A percentile compares a stretch with the other conserved stretches of the same genome.
Conservation (phyloP, 1,139 yeast species). For the Lodderomyces parapsilosis region DNA sequence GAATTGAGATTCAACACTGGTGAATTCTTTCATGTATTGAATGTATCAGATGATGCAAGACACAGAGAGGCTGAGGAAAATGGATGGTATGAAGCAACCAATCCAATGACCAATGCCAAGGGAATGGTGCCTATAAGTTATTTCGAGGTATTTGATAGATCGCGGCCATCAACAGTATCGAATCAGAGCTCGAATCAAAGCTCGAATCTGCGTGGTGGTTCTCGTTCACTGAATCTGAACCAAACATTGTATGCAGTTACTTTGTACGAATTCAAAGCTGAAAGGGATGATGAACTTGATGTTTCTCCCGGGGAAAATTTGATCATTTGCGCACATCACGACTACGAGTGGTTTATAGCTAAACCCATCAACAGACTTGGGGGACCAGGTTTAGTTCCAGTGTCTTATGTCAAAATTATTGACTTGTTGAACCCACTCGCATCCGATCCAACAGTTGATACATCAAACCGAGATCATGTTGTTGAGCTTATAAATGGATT, state of each 20-base stretch:
- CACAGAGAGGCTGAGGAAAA: constrained; percentile 30
- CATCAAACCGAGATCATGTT: constrained; percentile 26
- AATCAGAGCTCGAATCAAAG: background rate
- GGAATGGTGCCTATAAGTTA: constrained; percentile 89
- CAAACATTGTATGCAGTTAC: constrained; percentile 48
- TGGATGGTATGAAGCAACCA: constrained; percentile 87
- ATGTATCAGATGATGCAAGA: constrained; percentile 40
- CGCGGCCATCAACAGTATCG: constrained; percentile 30
- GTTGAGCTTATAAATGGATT: constrained; percentile 50
- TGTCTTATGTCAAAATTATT: constrained; percentile 80
- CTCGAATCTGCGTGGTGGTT: constrained; percentile 12
- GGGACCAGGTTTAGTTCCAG: constrained; percentile 96
- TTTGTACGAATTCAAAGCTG: constrained; percentile 83
- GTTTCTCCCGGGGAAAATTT: constrained; percentile 85
- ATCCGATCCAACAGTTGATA: constrained; percentile 16
- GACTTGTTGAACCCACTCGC: constrained; percentile 59
- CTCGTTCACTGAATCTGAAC: constrained; percentile 10
- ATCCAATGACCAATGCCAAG: constrained; percentile 71
- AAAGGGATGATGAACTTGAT: constrained; percentile 83
- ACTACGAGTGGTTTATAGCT: constrained; percentile 96
- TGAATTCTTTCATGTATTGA: constrained; percentile 79
- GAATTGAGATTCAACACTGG: constrained; percentile 79
- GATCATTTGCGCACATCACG: constrained; percentile 93
- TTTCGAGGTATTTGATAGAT: constrained; percentile 76
- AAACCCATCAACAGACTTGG: constrained; percentile 94